Evolutionary conservation across 1,284 basidiomycete genomes (phyloP).

Genomic region (Cronartium quercuum): DNA sequence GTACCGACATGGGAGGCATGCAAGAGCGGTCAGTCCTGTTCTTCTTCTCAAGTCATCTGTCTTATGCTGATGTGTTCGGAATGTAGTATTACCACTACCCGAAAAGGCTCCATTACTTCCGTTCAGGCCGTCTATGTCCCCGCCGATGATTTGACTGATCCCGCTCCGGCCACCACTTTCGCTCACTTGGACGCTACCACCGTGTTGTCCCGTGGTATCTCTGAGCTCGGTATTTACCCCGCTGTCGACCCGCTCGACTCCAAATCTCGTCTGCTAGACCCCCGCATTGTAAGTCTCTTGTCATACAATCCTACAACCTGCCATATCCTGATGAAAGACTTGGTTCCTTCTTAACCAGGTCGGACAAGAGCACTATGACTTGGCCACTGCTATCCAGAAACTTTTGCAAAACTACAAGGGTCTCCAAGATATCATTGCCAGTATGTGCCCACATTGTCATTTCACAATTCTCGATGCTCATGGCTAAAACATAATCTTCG

Average conservation of each 20-base stretch:
- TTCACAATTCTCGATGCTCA: background rate
- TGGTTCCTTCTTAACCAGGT: slow-evolving; percentile 47
- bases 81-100: slow-evolving; percentile 95
- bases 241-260: slow-evolving; percentile 99
- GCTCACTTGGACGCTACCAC: slow-evolving; percentile 99
- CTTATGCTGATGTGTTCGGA: background rate
- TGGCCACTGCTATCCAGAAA: slow-evolving; percentile 93
- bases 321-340: background rate
- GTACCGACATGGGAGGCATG: slow-evolving; percentile 99
- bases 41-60: slow-evolving; percentile 54
- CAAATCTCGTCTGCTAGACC: slow-evolving; percentile 98
- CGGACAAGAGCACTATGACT: slow-evolving; percentile 83
- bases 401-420: slow-evolving; percentile 99
- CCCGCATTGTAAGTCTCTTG: slow-evolving; percentile 65
- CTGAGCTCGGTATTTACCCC: slow-evolving; percentile 99
- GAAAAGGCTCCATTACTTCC: slow-evolving; percentile 99
- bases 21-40: slow-evolving; percentile 53
- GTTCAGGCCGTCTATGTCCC: slow-evolving; percentile 99
- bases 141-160: slow-evolving; percentile 99
- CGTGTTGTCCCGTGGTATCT: slow-evolving; percentile 96
- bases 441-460: slow-evolving; percentile 41
- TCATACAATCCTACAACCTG: too few relatives aligned
- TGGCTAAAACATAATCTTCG: too few relatives aligned
- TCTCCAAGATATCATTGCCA: slow-evolving; percentile 68
- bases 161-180: slow-evolving; percentile 97